These are phyloP conservation scores for Linanthus parryae DNA, from an alignment of 148 eudicot species.

Conservation along the genomic window DNA sequence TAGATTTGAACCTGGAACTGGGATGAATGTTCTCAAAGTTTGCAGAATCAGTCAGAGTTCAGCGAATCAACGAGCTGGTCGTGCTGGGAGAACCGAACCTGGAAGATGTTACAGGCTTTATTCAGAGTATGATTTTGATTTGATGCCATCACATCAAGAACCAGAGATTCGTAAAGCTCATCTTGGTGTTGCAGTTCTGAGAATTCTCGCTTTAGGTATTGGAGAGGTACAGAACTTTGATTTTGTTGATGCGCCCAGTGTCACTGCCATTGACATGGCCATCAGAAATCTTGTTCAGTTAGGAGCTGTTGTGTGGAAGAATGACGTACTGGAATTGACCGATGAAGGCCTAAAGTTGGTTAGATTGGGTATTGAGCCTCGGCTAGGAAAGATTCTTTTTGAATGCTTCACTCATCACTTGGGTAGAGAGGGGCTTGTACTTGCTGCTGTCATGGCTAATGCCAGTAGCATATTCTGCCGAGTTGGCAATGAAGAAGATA, in stretches of 20 bases:
- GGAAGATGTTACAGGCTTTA: slow-evolving; percentile 87
- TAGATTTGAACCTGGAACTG: slow-evolving; percentile 75
- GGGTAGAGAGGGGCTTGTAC: slow-evolving; percentile 83
- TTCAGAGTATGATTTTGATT: slow-evolving; percentile 41
- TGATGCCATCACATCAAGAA: slow-evolving; percentile 64
- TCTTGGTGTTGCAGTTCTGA: slow-evolving; percentile 88
- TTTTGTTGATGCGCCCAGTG: slow-evolving; percentile 76
- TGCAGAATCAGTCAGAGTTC: slow-evolving; percentile 85
- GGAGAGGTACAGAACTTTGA: slow-evolving; percentile 62
- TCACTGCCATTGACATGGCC: slow-evolving; percentile 73
- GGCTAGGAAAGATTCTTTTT: slow-evolving; percentile 76
- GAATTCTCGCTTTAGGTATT: slow-evolving; percentile 70
- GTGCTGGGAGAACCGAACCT: slow-evolving; percentile 96
- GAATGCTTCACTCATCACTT: slow-evolving; percentile 36
- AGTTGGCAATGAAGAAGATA: slow-evolving; percentile 67
- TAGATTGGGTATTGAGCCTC: slow-evolving; percentile 83
- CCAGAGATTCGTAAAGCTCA: slow-evolving; percentile 93
- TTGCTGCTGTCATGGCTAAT: slow-evolving; percentile 94
- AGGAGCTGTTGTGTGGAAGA: slow-evolving; percentile 56
- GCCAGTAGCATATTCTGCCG: slow-evolving; percentile 82
- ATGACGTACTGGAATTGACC: slow-evolving; percentile 47
- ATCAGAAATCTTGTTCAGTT: slow-evolving; percentile 68
- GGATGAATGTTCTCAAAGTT: slow-evolving; percentile 84
- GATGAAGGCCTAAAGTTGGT: slow-evolving; percentile 52
- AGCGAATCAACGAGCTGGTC: slow-evolving; percentile 92